These are phyloP conservation scores for Tetratostichococcus sp. DNA, from an alignment of 139 green algal species.

Conservation along the genomic window DNA sequence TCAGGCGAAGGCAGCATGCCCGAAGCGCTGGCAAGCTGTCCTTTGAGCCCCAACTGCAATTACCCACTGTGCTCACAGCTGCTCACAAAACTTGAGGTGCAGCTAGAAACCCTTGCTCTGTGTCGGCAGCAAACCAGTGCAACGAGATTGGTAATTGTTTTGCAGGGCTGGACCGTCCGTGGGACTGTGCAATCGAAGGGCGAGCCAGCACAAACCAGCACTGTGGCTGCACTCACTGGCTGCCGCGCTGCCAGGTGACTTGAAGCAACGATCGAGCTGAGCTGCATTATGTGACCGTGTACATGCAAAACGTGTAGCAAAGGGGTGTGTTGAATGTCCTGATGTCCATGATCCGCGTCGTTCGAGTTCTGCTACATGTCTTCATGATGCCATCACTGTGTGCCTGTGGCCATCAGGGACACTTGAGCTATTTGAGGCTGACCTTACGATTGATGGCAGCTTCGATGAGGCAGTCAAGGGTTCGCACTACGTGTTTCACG, in stretches of 20 bases:
- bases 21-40: too few relatives aligned
- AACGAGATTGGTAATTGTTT: too few relatives aligned
- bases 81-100: too few relatives aligned
- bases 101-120: too few relatives aligned
- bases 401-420: not conserved
- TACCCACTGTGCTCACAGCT: too few relatives aligned
- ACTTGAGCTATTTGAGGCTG: not conserved
- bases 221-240: not conserved
- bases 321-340: not conserved
- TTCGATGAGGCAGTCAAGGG: not conserved
- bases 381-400: not conserved
- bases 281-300: too few relatives aligned
- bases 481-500: not conserved
- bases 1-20: too few relatives aligned
- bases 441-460: not conserved
- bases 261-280: too few relatives aligned
- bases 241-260: not conserved
- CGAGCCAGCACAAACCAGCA: constrained; percentile 1
- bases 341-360: too few relatives aligned
- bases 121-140: too few relatives aligned
- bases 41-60: too few relatives aligned
- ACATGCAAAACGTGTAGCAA: too few relatives aligned
- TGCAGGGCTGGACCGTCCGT: constrained; percentile 37
- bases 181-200: constrained; percentile 29
- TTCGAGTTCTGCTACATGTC: not conserved